These are phyloP conservation scores for Suillus lakei DNA, from an alignment of 768 basidiomycete species.

Conservation along the genomic window DNA sequence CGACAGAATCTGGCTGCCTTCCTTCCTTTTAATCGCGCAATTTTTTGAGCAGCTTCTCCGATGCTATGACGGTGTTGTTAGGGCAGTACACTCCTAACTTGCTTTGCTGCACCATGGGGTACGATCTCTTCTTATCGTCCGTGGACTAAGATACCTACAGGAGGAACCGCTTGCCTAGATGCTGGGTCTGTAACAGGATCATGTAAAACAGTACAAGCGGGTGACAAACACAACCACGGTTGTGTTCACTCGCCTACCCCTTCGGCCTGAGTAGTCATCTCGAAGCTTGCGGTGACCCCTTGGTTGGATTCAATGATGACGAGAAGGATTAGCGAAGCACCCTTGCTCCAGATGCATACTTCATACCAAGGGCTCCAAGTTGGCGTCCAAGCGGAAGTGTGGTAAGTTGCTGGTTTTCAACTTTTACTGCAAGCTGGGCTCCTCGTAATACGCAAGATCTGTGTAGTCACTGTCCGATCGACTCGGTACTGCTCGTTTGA, in stretches of 20 bases:
- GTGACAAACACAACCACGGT: background rate
- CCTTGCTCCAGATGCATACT: background rate
- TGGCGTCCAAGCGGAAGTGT: background rate
- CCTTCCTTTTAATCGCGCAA: too few species aligned
- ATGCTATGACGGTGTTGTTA: too few species aligned
- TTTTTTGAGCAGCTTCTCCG: too few species aligned
- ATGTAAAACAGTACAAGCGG: background rate
- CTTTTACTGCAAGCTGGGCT: too few species aligned
- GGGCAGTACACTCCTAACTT: too few species aligned
- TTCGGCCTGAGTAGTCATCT: background rate
- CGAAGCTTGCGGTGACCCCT: background rate
- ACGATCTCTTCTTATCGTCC: background rate
- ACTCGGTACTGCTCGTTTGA: too few species aligned
- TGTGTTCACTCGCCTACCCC: background rate
- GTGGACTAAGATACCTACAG: background rate
- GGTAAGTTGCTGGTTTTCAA: too few species aligned
- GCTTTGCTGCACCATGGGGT: background rate
- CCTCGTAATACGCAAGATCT: too few species aligned
- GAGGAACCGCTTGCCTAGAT: background rate
- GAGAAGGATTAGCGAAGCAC: background rate
- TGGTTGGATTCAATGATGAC: background rate
- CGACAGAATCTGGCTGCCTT: too few species aligned
- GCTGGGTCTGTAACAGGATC: background rate
- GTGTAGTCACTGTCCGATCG: too few species aligned
- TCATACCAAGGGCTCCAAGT: background rate